Evolutionary conservation across 2,329 filamentous ascomycete species (phyloP).

Genomic region (Diplocarpon rosae): DNA sequence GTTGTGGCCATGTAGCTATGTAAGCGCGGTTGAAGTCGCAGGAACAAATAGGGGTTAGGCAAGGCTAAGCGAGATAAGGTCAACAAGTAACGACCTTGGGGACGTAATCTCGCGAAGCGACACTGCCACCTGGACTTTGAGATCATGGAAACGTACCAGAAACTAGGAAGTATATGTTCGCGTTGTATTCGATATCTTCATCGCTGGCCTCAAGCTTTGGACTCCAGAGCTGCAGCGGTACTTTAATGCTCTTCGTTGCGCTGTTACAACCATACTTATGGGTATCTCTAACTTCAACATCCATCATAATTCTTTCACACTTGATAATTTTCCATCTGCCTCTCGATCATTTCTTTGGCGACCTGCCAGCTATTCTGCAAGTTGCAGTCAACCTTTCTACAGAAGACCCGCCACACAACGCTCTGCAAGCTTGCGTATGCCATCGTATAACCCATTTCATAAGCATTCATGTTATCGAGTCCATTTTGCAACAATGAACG

Average conservation of each 20-base stretch:
- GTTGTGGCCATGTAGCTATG: no score
- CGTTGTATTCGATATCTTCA: neutral
- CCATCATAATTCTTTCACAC: neutral
- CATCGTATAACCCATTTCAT: constrained; percentile 21
- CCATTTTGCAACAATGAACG: constrained; percentile 14
- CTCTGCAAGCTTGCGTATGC: constrained; percentile 22
- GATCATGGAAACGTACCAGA: no score
- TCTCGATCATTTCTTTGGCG: constrained; percentile 16
- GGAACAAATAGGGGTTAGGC: no score
- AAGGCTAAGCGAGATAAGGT: no score
- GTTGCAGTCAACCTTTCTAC: constrained; percentile 13
- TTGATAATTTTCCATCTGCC: constrained; percentile 14
- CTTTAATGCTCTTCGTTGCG: neutral
- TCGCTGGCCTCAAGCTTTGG: neutral
- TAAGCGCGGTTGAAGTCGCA: no score
- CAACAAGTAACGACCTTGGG: no score
- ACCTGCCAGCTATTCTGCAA: constrained; percentile 15
- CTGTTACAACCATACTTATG: neutral
- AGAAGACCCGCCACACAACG: constrained; percentile 20
- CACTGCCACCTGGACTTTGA: no score
- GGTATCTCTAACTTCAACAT: neutral
- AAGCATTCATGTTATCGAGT: constrained; percentile 20
- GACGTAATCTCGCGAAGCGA: no score
- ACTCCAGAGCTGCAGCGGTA: neutral
- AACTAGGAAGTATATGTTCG: no score